Evolutionary conservation across 768 basidiomycete genomes (phyloP).

Genomic region (Mycena olivaceomarginata): DNA sequence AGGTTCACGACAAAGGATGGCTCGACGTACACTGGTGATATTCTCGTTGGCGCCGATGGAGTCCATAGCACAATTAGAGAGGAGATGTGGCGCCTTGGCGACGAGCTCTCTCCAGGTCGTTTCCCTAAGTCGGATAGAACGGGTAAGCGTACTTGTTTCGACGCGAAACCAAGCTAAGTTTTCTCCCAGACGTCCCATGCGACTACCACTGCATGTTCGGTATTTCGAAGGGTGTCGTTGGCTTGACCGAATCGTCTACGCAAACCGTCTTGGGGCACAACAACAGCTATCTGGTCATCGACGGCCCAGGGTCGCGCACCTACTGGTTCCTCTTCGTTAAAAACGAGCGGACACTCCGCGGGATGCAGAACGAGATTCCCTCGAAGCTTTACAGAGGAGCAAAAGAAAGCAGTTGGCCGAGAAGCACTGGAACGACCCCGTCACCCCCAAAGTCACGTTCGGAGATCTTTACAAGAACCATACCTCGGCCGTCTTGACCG

Average conservation of each 20-base stretch:
- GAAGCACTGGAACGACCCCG: slow-evolving; percentile 26
- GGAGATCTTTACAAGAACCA: slow-evolving; percentile 19
- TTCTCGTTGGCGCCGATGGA: slow-evolving; percentile 23
- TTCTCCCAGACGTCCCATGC: slow-evolving; percentile 11
- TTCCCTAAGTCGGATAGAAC: slow-evolving; percentile 13
- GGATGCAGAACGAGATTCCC: slow-evolving; percentile 17
- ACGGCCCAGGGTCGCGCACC: slow-evolving; percentile 7
- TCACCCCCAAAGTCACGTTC: slow-evolving; percentile 12
- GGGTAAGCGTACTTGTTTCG: background rate
- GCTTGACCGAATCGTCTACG: slow-evolving; percentile 4
- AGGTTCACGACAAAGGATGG: slow-evolving; percentile 17
- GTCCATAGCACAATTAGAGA: slow-evolving; percentile 19
- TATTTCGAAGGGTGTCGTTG: slow-evolving; percentile 4
- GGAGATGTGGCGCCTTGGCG: slow-evolving; percentile 26
- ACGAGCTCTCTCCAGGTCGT: slow-evolving; percentile 12
- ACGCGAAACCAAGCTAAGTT: background rate
- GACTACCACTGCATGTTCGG: slow-evolving; percentile 22
- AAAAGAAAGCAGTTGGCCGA: background rate
- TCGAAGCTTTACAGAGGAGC: background rate
- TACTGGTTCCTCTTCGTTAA: slow-evolving; percentile 23
- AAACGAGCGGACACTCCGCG: slow-evolving; percentile 10
- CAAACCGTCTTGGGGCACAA: slow-evolving; percentile 21
- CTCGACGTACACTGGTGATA: slow-evolving; percentile 8
- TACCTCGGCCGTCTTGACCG: slow-evolving; percentile 16
- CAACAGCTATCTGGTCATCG: slow-evolving; percentile 16